Evolutionary conservation across 2,329 filamentous ascomycete genomes (phyloP).

Genomic region (Xylariaceae sp.): DNA sequence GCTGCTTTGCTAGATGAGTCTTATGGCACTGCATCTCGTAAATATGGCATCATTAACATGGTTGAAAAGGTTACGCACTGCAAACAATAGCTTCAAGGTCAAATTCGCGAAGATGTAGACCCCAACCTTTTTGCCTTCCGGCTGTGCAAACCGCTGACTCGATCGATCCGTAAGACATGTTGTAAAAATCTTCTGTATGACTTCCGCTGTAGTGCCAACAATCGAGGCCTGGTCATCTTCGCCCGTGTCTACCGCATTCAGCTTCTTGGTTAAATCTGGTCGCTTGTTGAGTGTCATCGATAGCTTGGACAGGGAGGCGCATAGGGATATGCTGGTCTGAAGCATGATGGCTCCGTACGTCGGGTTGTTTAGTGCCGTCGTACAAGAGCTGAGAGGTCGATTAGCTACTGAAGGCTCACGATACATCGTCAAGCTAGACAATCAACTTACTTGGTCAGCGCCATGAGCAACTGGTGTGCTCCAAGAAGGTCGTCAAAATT

Average conservation of each 20-base stretch:
- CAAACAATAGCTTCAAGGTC: constrained; percentile 85
- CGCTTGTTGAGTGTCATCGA: constrained; percentile 83
- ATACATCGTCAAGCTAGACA: not conserved
- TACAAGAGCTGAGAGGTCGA: constrained; percentile 67
- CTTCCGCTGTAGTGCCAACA: constrained; percentile 86
- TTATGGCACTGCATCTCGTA: constrained; percentile 68
- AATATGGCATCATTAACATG: constrained; percentile 8
- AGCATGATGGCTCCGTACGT: constrained; percentile 82
- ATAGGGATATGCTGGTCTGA: constrained; percentile 81
- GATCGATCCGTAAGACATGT: constrained; percentile 85
- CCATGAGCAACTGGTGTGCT: constrained; percentile 76
- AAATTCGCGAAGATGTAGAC: constrained; percentile 94
- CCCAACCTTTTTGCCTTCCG: constrained; percentile 83
- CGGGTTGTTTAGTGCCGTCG: constrained; percentile 79
- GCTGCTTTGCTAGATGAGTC: constrained; percentile 81
- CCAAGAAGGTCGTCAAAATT: constrained; percentile 75
- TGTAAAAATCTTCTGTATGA: constrained; percentile 88
- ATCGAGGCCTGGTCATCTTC: constrained; percentile 77
- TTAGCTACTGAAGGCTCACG: constrained; percentile 15
- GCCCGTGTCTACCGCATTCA: constrained; percentile 61
- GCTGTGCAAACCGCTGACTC: constrained; percentile 67
- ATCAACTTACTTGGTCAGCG: constrained; percentile 71
- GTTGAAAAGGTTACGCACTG: constrained; percentile 54
- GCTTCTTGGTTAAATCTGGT: constrained; percentile 74
- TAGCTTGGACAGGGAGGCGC: constrained; percentile 78